Conservation (phyloP, 345 rosid species). For the Cardamine occulta region DNA sequence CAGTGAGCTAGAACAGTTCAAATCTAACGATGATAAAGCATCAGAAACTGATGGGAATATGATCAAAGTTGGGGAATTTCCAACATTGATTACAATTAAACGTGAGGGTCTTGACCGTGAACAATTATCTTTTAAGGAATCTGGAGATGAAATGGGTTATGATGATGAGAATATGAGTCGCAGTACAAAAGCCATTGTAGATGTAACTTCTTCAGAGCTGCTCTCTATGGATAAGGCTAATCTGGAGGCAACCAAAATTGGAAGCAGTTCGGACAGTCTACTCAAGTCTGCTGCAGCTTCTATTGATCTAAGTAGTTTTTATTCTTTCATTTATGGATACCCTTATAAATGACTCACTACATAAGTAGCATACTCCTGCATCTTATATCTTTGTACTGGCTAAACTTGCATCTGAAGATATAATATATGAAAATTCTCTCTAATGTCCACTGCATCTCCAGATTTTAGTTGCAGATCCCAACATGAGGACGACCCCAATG, state of each 20-base stretch:
- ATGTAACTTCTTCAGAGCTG: no score
- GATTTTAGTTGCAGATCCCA: constrained; percentile 57
- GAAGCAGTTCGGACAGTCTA: constrained; percentile 33
- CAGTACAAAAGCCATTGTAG: no score
- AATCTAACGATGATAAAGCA: no score
- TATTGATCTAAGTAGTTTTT: constrained; percentile 44
- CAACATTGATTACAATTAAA: constrained; percentile 33
- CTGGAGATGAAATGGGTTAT: constrained; percentile 33
- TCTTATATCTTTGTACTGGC: constrained; percentile 41
- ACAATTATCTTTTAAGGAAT: constrained; percentile 43
- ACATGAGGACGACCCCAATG: neutral
- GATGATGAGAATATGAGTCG: constrained; percentile 41
- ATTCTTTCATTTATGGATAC: constrained; percentile 34
- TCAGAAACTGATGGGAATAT: no score
- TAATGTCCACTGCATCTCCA: constrained; percentile 49
- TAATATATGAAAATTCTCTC: constrained; percentile 44
- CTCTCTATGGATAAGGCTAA: constrained; percentile 38
- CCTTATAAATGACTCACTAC: constrained; percentile 28
- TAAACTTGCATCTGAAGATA: constrained; percentile 15
- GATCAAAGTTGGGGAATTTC: no score
- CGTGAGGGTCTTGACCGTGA: constrained; percentile 46
- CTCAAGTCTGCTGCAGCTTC: constrained; percentile 39
- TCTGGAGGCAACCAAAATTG: constrained; percentile 36
- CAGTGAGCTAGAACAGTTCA: no score
- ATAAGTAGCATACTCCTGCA: constrained; percentile 36